Evolutionary conservation across 352 stramenopile species (phyloP).

Genomic region (Pythium monospermum): DNA sequence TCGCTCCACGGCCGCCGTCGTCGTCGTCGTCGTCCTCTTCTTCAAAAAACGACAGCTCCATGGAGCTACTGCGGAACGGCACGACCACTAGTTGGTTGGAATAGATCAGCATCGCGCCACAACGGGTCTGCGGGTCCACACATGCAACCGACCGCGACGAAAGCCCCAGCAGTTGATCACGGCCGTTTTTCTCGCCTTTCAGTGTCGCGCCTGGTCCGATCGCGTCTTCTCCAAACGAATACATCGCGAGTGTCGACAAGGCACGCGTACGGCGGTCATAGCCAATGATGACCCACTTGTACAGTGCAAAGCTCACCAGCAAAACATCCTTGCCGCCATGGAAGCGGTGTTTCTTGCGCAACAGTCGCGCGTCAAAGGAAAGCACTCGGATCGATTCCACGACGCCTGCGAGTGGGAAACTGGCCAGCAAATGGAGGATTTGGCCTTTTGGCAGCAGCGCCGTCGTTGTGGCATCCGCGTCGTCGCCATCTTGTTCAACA

Average conservation of each 20-base stretch:
- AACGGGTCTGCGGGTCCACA: slow-evolving; percentile 74
- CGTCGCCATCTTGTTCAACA: neutral
- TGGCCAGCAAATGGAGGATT: slow-evolving; percentile 64
- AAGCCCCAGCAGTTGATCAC: slow-evolving; percentile 67
- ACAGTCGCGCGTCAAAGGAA: slow-evolving; percentile 51
- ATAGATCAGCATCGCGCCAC: slow-evolving; percentile 81
- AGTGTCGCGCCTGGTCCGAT: slow-evolving; percentile 76
- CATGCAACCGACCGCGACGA: slow-evolving; percentile 41
- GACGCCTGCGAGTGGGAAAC: slow-evolving; percentile 69
- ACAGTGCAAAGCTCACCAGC: slow-evolving; percentile 64
- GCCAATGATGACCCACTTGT: slow-evolving; percentile 81
- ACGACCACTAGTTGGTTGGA: slow-evolving; percentile 77
- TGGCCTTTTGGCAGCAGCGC: slow-evolving; percentile 37
- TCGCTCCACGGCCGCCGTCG: slow-evolving; percentile 11
- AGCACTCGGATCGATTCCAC: slow-evolving; percentile 70
- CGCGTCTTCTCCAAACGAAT: slow-evolving; percentile 72
- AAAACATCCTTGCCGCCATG: slow-evolving; percentile 67
- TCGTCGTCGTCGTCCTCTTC: slow-evolving; percentile 73
- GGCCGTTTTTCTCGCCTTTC: slow-evolving; percentile 73
- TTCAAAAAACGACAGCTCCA: slow-evolving; percentile 76
- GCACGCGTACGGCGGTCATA: slow-evolving; percentile 46
- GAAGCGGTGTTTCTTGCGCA: slow-evolving; percentile 72
- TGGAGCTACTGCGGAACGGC: slow-evolving; percentile 72
- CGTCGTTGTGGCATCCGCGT: neutral
- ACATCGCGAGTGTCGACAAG: slow-evolving; percentile 73